Evolutionary conservation across 768 basidiomycete genomes (phyloP), one percentile per base, ranked within the genome.

Genomic region (Scleroderma bovista): DNA sequence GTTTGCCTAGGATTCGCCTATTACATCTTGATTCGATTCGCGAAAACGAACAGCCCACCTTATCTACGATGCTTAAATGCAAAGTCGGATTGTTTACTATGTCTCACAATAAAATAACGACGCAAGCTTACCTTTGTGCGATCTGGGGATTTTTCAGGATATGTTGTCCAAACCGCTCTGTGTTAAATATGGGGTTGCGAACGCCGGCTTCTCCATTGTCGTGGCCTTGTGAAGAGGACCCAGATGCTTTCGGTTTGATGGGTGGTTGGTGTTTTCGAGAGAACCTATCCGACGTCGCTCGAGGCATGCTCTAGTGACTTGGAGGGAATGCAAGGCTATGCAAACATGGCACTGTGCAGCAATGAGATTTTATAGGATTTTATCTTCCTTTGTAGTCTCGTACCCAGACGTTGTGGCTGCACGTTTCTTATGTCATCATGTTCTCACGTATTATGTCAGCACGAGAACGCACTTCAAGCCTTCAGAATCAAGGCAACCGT

Each of bases 141-240:
- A 92, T 87, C 51, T 83, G 78, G 5, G 91, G 86, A 67, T 93
- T 98, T 70, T 95, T 97, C 52, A 98, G 77, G 57, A 99, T 98
- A 72, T 99, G 95, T 67, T 98, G 95, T 19, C 96, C 95, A 58
- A 96, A 97, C 57, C 89, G 78, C 62, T 90, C 88, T 3, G 93
- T 96, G 62, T 96, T 94, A 76, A 93, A 93, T 51, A 93, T 85
- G 0, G 92, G 92, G 60, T 92, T 93, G n/a, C 82, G 79, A 47
- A 72, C 71, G 3, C 75, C 73, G 1, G 75, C 56, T 39, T 64
- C 64, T 42, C 68, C 72, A 3, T 71, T 61, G 38, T 74, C 74
- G 46, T 75, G 72, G 10, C 75, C 69, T 51, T 78, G 72, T 24
- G 75, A 73, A 15, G 56, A 53, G 3, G 19, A 19, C 12, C 55